Conservation (phyloP, 139 green algal species). For the Coelastrella sp. region DNA sequence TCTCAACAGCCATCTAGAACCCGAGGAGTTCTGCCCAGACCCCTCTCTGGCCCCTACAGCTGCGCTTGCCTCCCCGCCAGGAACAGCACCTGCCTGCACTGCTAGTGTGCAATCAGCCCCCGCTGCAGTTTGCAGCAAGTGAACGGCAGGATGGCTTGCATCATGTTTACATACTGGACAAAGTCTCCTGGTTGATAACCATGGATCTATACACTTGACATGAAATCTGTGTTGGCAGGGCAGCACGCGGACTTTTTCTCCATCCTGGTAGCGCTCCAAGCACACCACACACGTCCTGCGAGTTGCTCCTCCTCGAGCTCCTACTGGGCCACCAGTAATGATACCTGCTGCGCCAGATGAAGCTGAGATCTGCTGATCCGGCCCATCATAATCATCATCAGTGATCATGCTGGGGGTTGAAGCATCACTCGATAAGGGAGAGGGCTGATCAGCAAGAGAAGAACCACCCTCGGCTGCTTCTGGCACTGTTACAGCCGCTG, state of each 20-base stretch:
- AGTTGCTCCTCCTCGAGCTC: slow-evolving; percentile 61
- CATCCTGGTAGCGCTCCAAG: slow-evolving; percentile 65
- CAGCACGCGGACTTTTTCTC: slow-evolving; percentile 42
- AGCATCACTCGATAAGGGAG: background rate
- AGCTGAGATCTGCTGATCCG: background rate
- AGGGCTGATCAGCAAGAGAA: background rate
- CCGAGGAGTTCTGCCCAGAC: too few species aligned
- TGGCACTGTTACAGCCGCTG: background rate
- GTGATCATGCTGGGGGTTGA: background rate
- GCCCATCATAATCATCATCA: slow-evolving; percentile 6
- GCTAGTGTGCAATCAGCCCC: background rate
- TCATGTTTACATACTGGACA: slow-evolving; percentile 47
- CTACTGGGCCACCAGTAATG: slow-evolving; percentile 36
- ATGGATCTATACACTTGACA: slow-evolving; percentile 31
- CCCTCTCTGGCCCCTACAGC: background rate
- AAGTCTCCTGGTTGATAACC: slow-evolving; percentile 28
- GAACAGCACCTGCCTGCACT: background rate
- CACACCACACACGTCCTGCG: slow-evolving; percentile 69
- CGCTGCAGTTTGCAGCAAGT: background rate
- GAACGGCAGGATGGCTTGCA: background rate
- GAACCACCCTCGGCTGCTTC: background rate
- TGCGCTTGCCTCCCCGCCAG: background rate
- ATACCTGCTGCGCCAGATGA: slow-evolving; percentile 7
- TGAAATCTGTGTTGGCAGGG: slow-evolving; percentile 46
- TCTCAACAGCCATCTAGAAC: too few species aligned